Base-by-base conservation (phyloP, 1,139 yeast genomes). In the Scheffersomyces parashehatae region DNA sequence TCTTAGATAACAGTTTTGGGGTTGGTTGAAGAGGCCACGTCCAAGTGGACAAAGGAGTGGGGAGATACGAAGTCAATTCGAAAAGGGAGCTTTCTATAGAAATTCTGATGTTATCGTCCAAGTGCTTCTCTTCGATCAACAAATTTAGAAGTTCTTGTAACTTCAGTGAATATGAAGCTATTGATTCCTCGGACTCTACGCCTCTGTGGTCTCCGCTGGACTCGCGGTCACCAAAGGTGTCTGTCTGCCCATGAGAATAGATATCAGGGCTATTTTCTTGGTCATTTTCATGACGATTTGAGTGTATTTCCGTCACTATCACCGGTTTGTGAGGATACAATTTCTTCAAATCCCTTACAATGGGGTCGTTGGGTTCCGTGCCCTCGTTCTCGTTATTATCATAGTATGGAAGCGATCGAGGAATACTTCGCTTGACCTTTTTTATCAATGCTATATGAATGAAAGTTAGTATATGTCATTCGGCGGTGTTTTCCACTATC, bases 71-170 rank as follows among this genome's bases (percentile, higher is more conserved):
- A 2, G 70, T 67, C 36, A 67, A 42, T 28, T 61, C 64, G 41
- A 57, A 57, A 11, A 69, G 51, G 20, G 52, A 45, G 5, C 55
- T 45, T 46, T 70, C 75, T 16, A 67, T 56, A 10, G 58, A 52
- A 20, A 67, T 66, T 26, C 73, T 50, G 6, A 61, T 44, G 33
- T 55, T 56, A 32, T 69, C 74, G 41, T 68, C 71, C 14, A 66
- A 45, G 14, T 56, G 56, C 13, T 47, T 46, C 36, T 67, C 69
- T 28, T 65, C 68, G 24, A 56, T 53, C 31, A 70, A 50, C 28
- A 67, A 51, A 29, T 59, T 59, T 28, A 69, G 55, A 14, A 68
- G 47, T 44, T 68, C 71, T 42, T 47, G 58, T 36, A 70, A 54
- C 36, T 56, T 60, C 12, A 56, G 55, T 6, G 72, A 65, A 46